Evolutionary conservation across 768 basidiomycete species (phyloP).

Genomic region (Trametes sanguinea): DNA sequence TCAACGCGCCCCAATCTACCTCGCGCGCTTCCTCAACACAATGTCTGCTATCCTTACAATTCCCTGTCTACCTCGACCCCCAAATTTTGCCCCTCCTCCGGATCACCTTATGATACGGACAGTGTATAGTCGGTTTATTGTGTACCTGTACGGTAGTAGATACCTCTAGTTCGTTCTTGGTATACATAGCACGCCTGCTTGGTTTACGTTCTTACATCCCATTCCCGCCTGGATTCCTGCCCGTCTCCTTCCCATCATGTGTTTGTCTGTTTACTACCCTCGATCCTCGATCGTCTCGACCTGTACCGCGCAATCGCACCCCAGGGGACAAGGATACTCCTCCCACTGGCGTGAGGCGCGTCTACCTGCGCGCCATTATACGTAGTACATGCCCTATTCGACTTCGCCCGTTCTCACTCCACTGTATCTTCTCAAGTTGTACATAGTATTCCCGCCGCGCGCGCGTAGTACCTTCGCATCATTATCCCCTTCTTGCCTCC

Average conservation of each 20-base stretch:
- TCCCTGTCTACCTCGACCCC: background rate
- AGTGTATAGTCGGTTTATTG: conserved; percentile 25
- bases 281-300: background rate
- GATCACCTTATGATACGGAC: conserved; percentile 21
- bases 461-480: conserved; percentile 11
- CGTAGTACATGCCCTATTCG: conserved; percentile 21
- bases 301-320: background rate
- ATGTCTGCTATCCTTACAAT: background rate
- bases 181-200: conserved; percentile 22
- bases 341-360: background rate
- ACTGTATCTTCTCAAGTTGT: conserved; percentile 19
- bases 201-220: conserved; percentile 2
- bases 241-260: background rate
- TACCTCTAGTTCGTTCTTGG: conserved; percentile 23
- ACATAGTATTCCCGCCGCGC: conserved; percentile 17
- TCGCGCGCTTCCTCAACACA: background rate
- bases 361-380: conserved; percentile 1
- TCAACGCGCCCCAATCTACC: background rate
- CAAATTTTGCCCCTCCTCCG: conserved; percentile 5
- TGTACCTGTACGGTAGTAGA: conserved; percentile 25
- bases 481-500: conserved; percentile 2
- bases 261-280: background rate
- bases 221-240: background rate
- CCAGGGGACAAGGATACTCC: background rate
- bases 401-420: conserved; percentile 2